These are phyloP conservation scores for Fusarium xylarioides DNA, from an alignment of 2,329 filamentous ascomycete species.

Conservation along the genomic window DNA sequence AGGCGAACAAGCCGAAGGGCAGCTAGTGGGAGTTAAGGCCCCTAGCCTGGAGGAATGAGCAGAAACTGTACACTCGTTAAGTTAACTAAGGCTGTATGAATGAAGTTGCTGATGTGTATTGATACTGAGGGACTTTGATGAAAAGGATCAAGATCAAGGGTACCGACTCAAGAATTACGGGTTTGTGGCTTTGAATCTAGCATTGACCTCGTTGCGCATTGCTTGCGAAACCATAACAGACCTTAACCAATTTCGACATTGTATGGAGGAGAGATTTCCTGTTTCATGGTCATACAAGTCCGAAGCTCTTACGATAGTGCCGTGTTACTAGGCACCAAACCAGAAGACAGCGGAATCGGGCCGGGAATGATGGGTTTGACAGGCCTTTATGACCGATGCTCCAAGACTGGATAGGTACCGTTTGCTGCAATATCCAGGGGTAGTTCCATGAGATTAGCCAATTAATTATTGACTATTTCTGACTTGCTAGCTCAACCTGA, in stretches of 20 bases:
- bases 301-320: not conserved
- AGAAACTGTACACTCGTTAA: not conserved
- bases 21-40: not conserved
- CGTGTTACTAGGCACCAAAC: not conserved
- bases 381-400: not conserved
- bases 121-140: not conserved
- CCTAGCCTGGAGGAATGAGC: not conserved
- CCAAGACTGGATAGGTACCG: not conserved
- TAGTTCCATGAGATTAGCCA: conserved; percentile 1
- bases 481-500: not conserved
- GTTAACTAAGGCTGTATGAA: not conserved
- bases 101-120: not conserved
- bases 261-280: not conserved
- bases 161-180: not conserved
- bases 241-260: not conserved
- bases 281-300: not conserved
- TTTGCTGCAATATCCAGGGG: conserved; percentile 8
- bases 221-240: not conserved
- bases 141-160: not conserved
- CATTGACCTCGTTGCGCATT: not conserved
- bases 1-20: not conserved
- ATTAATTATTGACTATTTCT: not conserved
- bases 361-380: conserved; percentile 1
- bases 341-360: conserved; percentile 10
- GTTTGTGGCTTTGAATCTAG: not conserved